Percentiles rank a stretch among this genome's conserved stretches.
Conservation (phyloP, 495 filamentous ascomycete genomes). For the Aspergillus campestris region DNA sequence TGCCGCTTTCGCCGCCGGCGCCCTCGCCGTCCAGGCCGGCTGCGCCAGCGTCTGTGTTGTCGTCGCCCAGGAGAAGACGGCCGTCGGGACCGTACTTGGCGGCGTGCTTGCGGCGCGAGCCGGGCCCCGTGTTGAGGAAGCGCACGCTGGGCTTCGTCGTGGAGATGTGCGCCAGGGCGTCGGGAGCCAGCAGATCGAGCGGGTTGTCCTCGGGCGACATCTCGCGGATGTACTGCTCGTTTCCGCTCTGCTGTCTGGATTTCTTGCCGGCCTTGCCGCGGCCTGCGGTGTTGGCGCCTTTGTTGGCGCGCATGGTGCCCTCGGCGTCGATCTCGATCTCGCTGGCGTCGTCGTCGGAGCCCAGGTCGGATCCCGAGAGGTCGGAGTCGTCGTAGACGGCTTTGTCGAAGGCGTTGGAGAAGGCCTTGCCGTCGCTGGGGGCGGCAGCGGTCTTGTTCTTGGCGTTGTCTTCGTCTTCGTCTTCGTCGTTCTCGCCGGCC, state of each 20-base stretch:
- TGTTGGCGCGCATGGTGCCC: conserved; percentile 27
- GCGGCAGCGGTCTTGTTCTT: conserved; percentile 6
- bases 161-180: conserved; percentile 86
- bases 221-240: conserved; percentile 78
- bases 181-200: conserved; percentile 81
- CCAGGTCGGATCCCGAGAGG: conserved; percentile 58
- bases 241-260: conserved; percentile 40
- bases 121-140: conserved; percentile 35
- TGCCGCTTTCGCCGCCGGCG: conserved; percentile 43
- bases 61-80: conserved; percentile 70
- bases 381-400: conserved; percentile 89
- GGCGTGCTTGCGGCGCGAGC: conserved; percentile 37
- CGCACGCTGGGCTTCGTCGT: conserved; percentile 68
- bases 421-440: conserved; percentile 27
- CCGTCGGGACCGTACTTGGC: conserved; percentile 76
- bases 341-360: conserved; percentile 52
- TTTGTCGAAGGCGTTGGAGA: conserved; percentile 91
- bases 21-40: conserved; percentile 44
- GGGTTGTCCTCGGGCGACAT: conserved; percentile 74
- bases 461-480: conserved; percentile 36
- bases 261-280: conserved; percentile 31
- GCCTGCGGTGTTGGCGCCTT: conserved; percentile 21
- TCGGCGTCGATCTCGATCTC: conserved; percentile 48
- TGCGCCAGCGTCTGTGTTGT: conserved; percentile 51
- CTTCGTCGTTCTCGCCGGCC: conserved; percentile 46